Evolutionary conservation across 2,329 filamentous ascomycete genomes (phyloP), one percentile per base, ranked within the genome.

Genomic region (Verticillium alfalfae): DNA sequence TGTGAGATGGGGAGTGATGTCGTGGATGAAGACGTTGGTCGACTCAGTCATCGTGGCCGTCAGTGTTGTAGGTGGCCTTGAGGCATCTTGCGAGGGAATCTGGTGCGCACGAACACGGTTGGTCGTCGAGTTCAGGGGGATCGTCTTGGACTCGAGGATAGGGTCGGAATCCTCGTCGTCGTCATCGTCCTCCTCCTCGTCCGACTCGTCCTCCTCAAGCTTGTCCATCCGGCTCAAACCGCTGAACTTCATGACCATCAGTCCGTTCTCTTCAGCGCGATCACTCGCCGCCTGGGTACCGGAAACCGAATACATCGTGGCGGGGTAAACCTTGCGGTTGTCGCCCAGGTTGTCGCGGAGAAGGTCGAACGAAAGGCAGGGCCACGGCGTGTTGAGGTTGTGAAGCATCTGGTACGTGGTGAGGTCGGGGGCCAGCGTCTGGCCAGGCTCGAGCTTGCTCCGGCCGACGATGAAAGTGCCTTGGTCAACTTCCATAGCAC

Each of bases 391-490:
- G 75, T 90, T 95, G 66, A 99, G 85, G 64, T 88, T 92, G 81
- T 99, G 95, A 63, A 99, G 87, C 93, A 99, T 96, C 74, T 97
- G 90, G 80, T 99, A 99, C 6, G 94, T 94, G n/a, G 91, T 92
- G 63, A 91, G 83, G 76, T 99, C 95, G 15, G 95, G 94, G 3
- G 93, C 88, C 61, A 99, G 84, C 5, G 92, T 93, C 81, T 98
- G 93, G 69, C 93, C 94, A 13, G 92, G 88, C 66, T 92, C 92
- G 66, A 98, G 85, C 79, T 95, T 94, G 75, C 93, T 92, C 70
- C 95, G 87, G 66, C 95, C 95, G 67, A 96, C 93, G 70, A 99
- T 97, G 77, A 98, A 99, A 49, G 93, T 96, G 74, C 91, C 89
- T 71, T 94, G 90, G 77, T 98, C 94, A 59, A 97, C 86, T 54